These are phyloP conservation scores for Neurospora sp. DNA, from an alignment of 495 filamentous ascomycete genomes.

Conservation along the genomic window DNA sequence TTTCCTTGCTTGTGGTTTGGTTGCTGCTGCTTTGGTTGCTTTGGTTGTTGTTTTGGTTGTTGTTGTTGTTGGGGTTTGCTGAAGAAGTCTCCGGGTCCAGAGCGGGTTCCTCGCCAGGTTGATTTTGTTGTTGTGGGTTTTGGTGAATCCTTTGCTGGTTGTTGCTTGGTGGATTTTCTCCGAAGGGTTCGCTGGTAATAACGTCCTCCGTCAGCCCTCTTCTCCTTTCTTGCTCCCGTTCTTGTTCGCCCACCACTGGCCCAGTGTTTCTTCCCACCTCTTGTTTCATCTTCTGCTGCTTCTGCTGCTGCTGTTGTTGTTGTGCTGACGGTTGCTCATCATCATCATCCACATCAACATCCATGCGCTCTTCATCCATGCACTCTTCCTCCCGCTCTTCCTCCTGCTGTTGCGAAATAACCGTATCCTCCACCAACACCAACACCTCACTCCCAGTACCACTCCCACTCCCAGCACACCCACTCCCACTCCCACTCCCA, in stretches of 20 bases:
- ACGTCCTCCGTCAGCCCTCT: neutral
- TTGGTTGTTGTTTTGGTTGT: neutral
- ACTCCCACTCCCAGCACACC: neutral
- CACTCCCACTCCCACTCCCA: neutral
- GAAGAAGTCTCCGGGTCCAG: neutral
- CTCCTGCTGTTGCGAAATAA: slow-evolving; percentile 1
- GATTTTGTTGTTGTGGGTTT: neutral
- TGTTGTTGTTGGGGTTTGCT: neutral
- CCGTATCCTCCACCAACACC: neutral
- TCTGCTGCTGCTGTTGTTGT: neutral
- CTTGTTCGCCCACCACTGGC: too few species aligned
- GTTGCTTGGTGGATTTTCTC: neutral
- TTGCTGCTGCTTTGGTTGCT: neutral
- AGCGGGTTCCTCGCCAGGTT: neutral
- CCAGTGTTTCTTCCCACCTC: neutral
- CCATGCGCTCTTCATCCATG: neutral
- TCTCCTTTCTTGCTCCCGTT: neutral
- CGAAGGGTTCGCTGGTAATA: neutral
- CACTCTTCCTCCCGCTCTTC: neutral
- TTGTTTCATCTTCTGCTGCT: neutral
- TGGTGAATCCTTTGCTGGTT: too few species aligned
- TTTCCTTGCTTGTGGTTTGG: slow-evolving; percentile 15
- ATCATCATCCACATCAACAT: slow-evolving; percentile 1
- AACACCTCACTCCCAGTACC: neutral
- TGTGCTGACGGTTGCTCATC: neutral